Evolutionary conservation across 192 early-diverging fungal species (phyloP), one percentile per base, ranked within the genome.

Genomic region (Entomortierella lignicola): DNA sequence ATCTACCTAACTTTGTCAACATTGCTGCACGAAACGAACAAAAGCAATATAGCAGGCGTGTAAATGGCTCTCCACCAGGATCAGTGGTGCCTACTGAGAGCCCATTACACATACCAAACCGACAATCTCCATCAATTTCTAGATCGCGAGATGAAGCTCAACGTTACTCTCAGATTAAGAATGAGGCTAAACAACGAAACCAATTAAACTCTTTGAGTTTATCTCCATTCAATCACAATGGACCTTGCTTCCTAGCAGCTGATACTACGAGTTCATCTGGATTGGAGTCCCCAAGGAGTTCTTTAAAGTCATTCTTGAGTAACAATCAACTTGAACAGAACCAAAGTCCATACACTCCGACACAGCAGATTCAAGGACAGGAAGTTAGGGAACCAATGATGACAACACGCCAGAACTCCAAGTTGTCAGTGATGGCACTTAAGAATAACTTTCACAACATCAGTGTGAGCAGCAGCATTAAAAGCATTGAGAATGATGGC

Each of bases 1-100:
- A 69, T 20, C 48, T 63, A 18, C 73, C 65, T 3, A 63, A 54
- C 34, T 77, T 56, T 59, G 65, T 77, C 10, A 77, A 77, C 26
- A 21, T 63, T 60, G 73, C 66, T 0, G 66, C 73, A 7, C 48
- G 73, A 29, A 63, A 55, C 41, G 73, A 64, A 23, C 65, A 63
- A 17, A 25, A 52, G 7, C 73, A 69, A 2, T n/a, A 5, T n/a
- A n/a, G 34, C 20, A 18, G 34, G 47, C 55, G 27, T 39, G 13
- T 21, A 60, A 26, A 34, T 43, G 41, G 23, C 8, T 10, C 47
- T 6, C 4, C 1, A 25, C 54, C 55, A 34, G 67, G 21, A 32
- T 20, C 67, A 34, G 7, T 47, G n/a, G 54, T 51, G 27, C 54
- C 42, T 13, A 37, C 25, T 8, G 15, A 25, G 0, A 20, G 44